Evolutionary conservation across 164 flowering plant genomes (phyloP).

Genomic region (Pachysandra terminalis): DNA sequence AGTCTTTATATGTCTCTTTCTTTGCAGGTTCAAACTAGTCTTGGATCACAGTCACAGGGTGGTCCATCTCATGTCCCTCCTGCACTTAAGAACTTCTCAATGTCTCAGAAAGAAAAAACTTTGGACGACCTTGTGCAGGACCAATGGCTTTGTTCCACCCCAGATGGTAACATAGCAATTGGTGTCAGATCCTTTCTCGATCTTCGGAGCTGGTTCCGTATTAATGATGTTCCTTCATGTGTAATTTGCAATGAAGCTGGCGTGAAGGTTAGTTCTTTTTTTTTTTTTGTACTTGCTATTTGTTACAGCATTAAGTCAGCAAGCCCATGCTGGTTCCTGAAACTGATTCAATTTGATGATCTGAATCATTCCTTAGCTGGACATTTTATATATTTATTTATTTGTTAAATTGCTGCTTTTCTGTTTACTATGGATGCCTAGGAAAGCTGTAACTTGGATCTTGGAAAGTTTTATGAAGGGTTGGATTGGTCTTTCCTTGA

Average conservation of each 20-base stretch:
- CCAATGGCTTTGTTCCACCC: slow-evolving; percentile 62
- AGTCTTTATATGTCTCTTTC: not conserved
- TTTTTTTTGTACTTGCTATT: slow-evolving; percentile 4
- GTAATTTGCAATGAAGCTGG: slow-evolving; percentile 95
- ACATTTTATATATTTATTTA: no score
- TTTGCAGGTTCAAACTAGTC: slow-evolving; percentile 36
- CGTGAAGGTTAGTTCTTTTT: slow-evolving; percentile 53
- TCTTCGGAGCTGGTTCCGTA: slow-evolving; percentile 84
- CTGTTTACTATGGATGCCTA: no score
- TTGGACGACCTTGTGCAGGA: slow-evolving; percentile 71
- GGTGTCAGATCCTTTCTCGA: slow-evolving; percentile 92
- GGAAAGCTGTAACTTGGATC: no score
- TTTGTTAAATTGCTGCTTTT: no score
- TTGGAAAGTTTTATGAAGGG: no score
- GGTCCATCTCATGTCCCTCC: slow-evolving; percentile 46
- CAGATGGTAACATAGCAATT: slow-evolving; percentile 68
- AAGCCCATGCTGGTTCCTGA: not conserved
- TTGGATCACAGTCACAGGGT: slow-evolving; percentile 46
- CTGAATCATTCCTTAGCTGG: no score
- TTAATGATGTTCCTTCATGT: slow-evolving; percentile 68
- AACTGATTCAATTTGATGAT: no score
- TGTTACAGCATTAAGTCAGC: not conserved
- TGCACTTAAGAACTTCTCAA: slow-evolving; percentile 63
- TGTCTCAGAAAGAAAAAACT: slow-evolving; percentile 82
- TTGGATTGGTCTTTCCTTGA: no score